A percentile compares a stretch with the other conserved stretches of the same genome.
These are phyloP conservation scores for Didymella segeticola DNA, from an alignment of 2,329 filamentous ascomycete species.

Conservation along the genomic window DNA sequence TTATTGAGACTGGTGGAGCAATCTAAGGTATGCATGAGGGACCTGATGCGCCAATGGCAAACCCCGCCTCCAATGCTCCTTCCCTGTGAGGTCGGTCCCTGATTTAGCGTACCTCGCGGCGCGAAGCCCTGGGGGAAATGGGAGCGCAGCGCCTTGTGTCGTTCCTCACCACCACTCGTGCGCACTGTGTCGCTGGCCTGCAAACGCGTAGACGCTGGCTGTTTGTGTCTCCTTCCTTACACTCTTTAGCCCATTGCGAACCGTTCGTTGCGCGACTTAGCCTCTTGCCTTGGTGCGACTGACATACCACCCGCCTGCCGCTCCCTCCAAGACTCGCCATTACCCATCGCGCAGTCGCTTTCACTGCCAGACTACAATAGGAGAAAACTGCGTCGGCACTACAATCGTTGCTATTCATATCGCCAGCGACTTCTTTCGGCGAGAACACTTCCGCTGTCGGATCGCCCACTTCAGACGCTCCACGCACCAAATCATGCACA, in stretches of 20 bases:
- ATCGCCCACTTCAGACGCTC: slow-evolving; percentile 40
- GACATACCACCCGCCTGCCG: slow-evolving; percentile 32
- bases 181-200: slow-evolving; percentile 14
- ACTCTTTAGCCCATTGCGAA: slow-evolving; percentile 23
- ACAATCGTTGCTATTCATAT: slow-evolving; percentile 24
- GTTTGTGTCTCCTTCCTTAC: slow-evolving; percentile 26
- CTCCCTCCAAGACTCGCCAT: slow-evolving; percentile 24
- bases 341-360: slow-evolving; percentile 18
- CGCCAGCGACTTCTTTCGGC: slow-evolving; percentile 21
- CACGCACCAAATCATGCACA: slow-evolving; percentile 44
- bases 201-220: slow-evolving; percentile 39
- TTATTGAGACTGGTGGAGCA: slow-evolving; percentile 30
- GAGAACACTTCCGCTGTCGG: slow-evolving; percentile 29
- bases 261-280: slow-evolving; percentile 21
- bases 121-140: slow-evolving; percentile 12
- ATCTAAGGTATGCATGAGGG: slow-evolving; percentile 12
- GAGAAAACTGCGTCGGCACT: slow-evolving; percentile 10
- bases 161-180: slow-evolving; percentile 34
- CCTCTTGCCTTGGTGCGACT: slow-evolving; percentile 18
- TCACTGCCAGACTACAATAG: slow-evolving; percentile 26
- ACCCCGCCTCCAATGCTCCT: slow-evolving; percentile 1
- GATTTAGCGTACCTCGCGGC: slow-evolving; percentile 7
- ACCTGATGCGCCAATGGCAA: slow-evolving; percentile 23
- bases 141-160: slow-evolving; percentile 3
- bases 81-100: slow-evolving; percentile 3